Evolutionary conservation across 2,329 filamentous ascomycete genomes (phyloP), one percentile per base, ranked within the genome.

Genomic region (Metarhizium humberi): DNA sequence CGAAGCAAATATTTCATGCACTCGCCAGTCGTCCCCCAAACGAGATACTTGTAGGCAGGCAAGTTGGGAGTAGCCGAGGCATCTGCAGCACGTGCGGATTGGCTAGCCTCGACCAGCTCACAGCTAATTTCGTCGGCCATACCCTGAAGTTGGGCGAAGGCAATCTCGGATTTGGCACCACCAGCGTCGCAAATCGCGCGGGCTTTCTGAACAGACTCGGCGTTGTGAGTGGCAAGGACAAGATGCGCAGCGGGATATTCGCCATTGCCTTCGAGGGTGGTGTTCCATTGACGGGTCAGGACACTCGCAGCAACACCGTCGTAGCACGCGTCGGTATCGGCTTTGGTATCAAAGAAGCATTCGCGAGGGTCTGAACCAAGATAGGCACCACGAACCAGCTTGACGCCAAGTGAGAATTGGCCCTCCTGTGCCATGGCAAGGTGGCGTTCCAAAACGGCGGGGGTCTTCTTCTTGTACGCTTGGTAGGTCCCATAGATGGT

Each of bases 121-220:
- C 82, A 85, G 67, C 86, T 90, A 53, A 97, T 84, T 67, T 96
- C 92, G 63, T 97, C 92, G 1, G 92, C 92, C 92, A 97, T 97
- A 45, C 92, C 92, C 74, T 92, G 88, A 1, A 96, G 80, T 73
- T 96, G 92, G 3, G 88, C 75, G 50, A 73, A 76, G 0, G 70
- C 68, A 47, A 75, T 64, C 29, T 67, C 66, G 0, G 69, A 71
- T 64, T 70, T 71, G 58, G 73, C 72, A 8, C 64, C 65, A 13
- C 73, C 73, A 6, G 64, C 69, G 61, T 77, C 76, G 56, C 80
- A 73, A 30, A 85, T 70, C 13, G 71, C 73, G 29, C 78, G 78
- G 14, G 80, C 80, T 51, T 73, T 75, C 29, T 76, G 73, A 8
- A 95, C 86, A 4, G 87, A 89, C 45, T 80, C 79, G 51, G 81